Percentiles rank a stretch among this genome's conserved stretches.
These are phyloP conservation scores for Kodamaea sagamina DNA, from an alignment of 805 yeast species.

Conservation along the genomic window DNA sequence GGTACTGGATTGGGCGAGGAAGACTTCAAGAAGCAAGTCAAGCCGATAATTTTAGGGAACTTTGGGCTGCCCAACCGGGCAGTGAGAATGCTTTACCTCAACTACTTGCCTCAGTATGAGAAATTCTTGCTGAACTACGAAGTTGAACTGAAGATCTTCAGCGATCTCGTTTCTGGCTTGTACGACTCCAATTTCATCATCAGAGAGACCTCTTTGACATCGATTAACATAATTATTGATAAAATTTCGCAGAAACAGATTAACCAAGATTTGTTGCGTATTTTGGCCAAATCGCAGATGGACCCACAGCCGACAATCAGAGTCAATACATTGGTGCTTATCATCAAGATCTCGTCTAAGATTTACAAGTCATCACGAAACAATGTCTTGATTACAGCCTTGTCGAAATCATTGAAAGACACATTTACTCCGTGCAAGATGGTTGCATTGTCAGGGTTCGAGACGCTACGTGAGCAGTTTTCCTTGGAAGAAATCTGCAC, in stretches of 20 bases:
- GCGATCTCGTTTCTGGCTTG: slow-evolving; percentile 74
- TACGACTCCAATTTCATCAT: slow-evolving; percentile 81
- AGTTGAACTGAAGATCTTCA: slow-evolving; percentile 69
- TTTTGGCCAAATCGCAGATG: slow-evolving; percentile 77
- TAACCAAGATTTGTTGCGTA: slow-evolving; percentile 80
- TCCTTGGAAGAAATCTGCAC: slow-evolving; percentile 75
- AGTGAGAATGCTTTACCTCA: slow-evolving; percentile 69
- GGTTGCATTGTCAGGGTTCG: slow-evolving; percentile 76
- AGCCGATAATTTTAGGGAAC: slow-evolving; percentile 64
- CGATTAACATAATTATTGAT: slow-evolving; percentile 60
- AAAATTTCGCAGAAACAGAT: slow-evolving; percentile 75
- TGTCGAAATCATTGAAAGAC: slow-evolving; percentile 79
- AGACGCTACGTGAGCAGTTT: slow-evolving; percentile 62
- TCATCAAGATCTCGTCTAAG: slow-evolving; percentile 62
- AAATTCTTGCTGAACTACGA: slow-evolving; percentile 55
- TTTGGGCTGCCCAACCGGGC: slow-evolving; percentile 74
- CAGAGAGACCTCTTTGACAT: slow-evolving; percentile 75
- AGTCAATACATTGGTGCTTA: slow-evolving; percentile 70
- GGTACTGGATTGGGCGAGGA: slow-evolving; percentile 30
- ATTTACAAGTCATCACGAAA: slow-evolving; percentile 60
- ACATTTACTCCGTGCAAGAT: slow-evolving; percentile 71
- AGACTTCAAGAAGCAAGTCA: slow-evolving; percentile 45
- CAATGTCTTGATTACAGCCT: slow-evolving; percentile 83
- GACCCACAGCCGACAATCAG: slow-evolving; percentile 77
- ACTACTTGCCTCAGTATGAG: slow-evolving; percentile 58